Percentiles rank a stretch among this genome's conserved stretches.
These are phyloP conservation scores for Talaromyces sp. DNA, from an alignment of 2,329 filamentous ascomycete genomes.

Conservation along the genomic window DNA sequence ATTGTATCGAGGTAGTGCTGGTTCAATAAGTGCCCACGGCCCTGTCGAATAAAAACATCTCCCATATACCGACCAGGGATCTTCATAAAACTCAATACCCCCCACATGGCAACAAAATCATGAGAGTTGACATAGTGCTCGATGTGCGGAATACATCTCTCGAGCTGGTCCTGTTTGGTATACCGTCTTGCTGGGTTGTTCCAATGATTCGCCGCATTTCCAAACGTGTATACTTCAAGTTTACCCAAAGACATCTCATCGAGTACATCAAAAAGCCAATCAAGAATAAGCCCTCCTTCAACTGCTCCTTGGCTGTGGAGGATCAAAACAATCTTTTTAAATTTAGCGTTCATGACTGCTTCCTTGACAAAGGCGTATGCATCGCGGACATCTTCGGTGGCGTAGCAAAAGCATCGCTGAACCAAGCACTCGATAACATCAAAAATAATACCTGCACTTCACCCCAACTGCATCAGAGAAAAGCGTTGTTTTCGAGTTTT, in stretches of 20 bases:
- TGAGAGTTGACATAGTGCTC: slow-evolving; percentile 73
- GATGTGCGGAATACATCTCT: slow-evolving; percentile 55
- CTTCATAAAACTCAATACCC: slow-evolving; percentile 62
- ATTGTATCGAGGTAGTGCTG: slow-evolving; percentile 42
- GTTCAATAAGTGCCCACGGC: slow-evolving; percentile 38
- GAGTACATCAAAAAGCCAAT: slow-evolving; percentile 70
- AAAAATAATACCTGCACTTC: slow-evolving; percentile 60
- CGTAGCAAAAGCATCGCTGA: slow-evolving; percentile 68
- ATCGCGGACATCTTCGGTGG: slow-evolving; percentile 58
- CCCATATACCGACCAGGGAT: slow-evolving; percentile 46
- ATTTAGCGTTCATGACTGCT: slow-evolving; percentile 55
- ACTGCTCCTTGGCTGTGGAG: slow-evolving; percentile 75
- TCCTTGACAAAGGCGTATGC: slow-evolving; percentile 60
- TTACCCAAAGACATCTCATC: slow-evolving; percentile 61
- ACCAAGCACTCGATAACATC: slow-evolving; percentile 73
- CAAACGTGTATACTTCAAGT: slow-evolving; percentile 72
- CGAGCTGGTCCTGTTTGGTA: slow-evolving; percentile 1
- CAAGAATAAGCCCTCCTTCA: slow-evolving; percentile 65
- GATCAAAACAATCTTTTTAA: slow-evolving; percentile 67
- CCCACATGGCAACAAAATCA: slow-evolving; percentile 71
- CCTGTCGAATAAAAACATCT: slow-evolving; percentile 41
- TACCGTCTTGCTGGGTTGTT: slow-evolving; percentile 59
- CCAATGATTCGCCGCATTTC: slow-evolving; percentile 73
- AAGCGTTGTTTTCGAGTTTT: neutral
- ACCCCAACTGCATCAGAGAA: neutral